Percentiles rank a stretch among this genome's conserved stretches.
These are phyloP conservation scores for Toxoplasma gondii DNA, from an alignment of 169 alveolate species.

Conservation along the genomic window DNA sequence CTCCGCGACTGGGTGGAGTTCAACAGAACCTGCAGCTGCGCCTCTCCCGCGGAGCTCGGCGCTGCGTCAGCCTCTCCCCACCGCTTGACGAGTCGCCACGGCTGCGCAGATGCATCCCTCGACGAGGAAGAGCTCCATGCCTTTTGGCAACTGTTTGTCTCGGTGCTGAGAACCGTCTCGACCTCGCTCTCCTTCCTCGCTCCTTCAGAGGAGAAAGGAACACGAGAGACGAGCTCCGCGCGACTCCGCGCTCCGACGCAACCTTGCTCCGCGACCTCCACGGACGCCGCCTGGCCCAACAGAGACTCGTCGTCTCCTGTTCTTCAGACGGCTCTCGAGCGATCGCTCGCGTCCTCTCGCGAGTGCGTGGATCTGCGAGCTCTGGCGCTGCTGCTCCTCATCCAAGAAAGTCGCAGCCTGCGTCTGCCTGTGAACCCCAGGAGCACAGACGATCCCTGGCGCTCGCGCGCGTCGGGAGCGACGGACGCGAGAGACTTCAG, in stretches of 20 bases:
- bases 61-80: neutral
- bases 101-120: neutral
- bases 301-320: neutral
- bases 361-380: neutral
- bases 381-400: neutral
- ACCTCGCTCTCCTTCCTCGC: neutral
- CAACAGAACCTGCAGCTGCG: neutral
- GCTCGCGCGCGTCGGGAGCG: neutral
- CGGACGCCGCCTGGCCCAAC: neutral
- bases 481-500: neutral
- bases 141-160: neutral
- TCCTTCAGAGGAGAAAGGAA: neutral
- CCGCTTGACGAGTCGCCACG: neutral
- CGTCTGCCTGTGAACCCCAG: constrained; percentile 13
- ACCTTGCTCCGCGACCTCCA: neutral
- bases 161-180: neutral
- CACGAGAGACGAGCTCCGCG: too few relatives aligned
- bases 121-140: constrained; percentile 16
- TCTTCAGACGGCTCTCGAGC: neutral
- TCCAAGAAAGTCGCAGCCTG: constrained; percentile 8
- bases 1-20: neutral
- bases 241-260: too few relatives aligned
- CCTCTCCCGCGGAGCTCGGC: neutral
- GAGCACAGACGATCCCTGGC: constrained; percentile 25
- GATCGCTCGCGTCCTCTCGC: neutral